Percentiles rank a stretch among this genome's conserved stretches.
phyloP scores from a whole-genome alignment of 805 yeast genomes.

The Saccharomycopsis olivae region DNA sequence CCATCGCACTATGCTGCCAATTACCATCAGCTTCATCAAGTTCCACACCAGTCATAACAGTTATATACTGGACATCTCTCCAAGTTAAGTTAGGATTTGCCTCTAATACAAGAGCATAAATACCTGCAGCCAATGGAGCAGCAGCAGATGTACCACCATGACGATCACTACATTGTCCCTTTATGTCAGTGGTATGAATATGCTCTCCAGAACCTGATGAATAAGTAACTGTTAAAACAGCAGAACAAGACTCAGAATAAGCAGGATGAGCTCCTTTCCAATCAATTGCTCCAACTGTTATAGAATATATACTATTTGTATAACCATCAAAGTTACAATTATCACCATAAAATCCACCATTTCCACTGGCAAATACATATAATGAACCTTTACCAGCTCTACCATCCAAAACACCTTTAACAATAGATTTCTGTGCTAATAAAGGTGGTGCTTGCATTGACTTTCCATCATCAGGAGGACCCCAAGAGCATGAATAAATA shows the following conservation, averaged over 20 bases:
- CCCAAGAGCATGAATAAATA: conserved; percentile 97
- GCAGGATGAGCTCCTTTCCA: conserved; percentile 77
- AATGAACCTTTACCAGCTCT: conserved; percentile 72
- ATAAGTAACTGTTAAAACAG: conserved; percentile 88
- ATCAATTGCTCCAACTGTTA: conserved; percentile 92
- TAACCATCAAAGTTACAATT: conserved; percentile 96
- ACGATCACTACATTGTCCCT: conserved; percentile 50
- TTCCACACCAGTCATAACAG: conserved; percentile 59
- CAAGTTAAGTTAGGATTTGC: conserved; percentile 85
- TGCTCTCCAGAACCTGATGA: conserved; percentile 85
- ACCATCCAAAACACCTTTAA: conserved; percentile 80
- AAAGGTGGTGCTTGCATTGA: conserved; percentile 78
- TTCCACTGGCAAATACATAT: conserved; percentile 94
- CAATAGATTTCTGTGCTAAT: conserved; percentile 68
- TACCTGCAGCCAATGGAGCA: conserved; percentile 97
- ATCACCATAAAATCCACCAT: conserved; percentile 76
- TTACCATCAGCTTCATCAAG: conserved; percentile 55
- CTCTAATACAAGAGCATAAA: conserved; percentile 70
- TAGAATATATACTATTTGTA: conserved; percentile 89
- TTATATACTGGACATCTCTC: conserved; percentile 89
- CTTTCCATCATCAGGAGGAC: conserved; percentile 88
- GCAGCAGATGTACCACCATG: conserved; percentile 99
- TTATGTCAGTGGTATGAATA: conserved; percentile 79
- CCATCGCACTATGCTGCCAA: conserved; percentile 64
- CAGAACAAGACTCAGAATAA: conserved; percentile 88